Base-by-base conservation (phyloP, 257 asterid species). In the Thymus mandschuricus region DNA sequence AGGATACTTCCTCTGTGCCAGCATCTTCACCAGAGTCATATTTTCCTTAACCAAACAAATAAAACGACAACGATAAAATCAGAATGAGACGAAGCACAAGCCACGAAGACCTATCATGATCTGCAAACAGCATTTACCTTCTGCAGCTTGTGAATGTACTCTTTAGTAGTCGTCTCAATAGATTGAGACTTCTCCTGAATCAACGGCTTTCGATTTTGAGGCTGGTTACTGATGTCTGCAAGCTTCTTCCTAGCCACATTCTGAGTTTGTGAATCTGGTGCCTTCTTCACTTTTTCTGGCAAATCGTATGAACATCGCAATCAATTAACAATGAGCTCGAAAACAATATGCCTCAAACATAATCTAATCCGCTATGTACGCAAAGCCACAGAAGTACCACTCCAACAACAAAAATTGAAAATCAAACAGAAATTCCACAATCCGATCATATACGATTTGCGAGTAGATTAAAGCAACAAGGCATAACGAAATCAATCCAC, bases 1-100 rank as follows among this genome's bases (percentile, higher is more conserved):
- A 82, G 90, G 93, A 87, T 92, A 89, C 98, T 85, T 81, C 82
- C 88, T 85, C 66, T 88, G 96, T 6, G 79, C 90, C 80, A 92
- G 33, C 69, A 86, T 78, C 81, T 84, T 83, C 79, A 46, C 64
- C 54, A 89, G 75, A 50, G 86, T 74, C 87, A 69, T 7, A 74
- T 88, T 85, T 70, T 87, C 94, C 98, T 92, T 75, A 61, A 72
- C 44, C 46, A 72, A 75, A 21, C 21, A 10, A 15, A 43, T 10
- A 27, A 5, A 6, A 35, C 40, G 40, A 1, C 29, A 71, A 12
- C 56, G 74, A 12, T 60, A 52, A 72, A 64, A 52, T 48, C 44
- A 59, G 55, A 72, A 52, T 15, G 10, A 70, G 44, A 63, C 72
- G 21, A n/a, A 44, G 55, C 9, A 12, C 43, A 46, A 76, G 64